These are phyloP conservation scores for Stentor coeruleus DNA, from an alignment of 73 alveolate species.

Conservation along the genomic window DNA sequence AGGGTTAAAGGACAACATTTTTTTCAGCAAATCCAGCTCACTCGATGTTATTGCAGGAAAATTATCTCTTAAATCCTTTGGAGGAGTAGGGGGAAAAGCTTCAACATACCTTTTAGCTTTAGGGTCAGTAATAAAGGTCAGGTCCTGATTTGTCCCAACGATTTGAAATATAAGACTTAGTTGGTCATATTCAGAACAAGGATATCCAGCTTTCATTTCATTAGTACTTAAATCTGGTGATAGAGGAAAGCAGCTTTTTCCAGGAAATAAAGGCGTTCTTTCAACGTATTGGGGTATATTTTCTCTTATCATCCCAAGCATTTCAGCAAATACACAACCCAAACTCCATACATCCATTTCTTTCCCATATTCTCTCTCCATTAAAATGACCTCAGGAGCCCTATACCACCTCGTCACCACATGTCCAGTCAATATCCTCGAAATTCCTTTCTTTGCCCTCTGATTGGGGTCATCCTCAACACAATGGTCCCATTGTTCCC, in stretches of 20 bases:
- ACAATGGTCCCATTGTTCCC: not conserved
- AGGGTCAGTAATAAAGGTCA: conserved; percentile 74
- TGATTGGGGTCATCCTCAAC: not conserved
- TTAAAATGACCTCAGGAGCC: conserved; percentile 95
- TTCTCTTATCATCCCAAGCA: conserved; percentile 93
- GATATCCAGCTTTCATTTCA: conserved; percentile 76
- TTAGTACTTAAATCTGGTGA: conserved; percentile 83
- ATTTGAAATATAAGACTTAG: conserved; percentile 83
- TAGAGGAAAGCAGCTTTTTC: conserved; percentile 92
- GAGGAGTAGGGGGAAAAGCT: conserved; percentile 56
- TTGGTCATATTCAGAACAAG: conserved; percentile 81
- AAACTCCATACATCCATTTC: conserved; percentile 97
- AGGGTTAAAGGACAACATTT: conserved; percentile 72
- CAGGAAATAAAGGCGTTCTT: conserved; percentile 96
- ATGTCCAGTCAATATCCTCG: conserved; percentile 89
- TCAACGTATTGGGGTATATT: conserved; percentile 85
- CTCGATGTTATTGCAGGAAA: conserved; percentile 73
- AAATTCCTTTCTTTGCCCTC: conserved; percentile 20
- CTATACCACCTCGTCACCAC: conserved; percentile 98
- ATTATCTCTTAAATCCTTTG: conserved; percentile 50
- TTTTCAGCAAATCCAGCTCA: conserved; percentile 64
- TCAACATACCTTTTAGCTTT: conserved; percentile 81
- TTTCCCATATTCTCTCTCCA: conserved; percentile 92
- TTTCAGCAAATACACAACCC: conserved; percentile 95
- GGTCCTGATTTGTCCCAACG: conserved; percentile 71